phyloP scores from a whole-genome alignment of 2,329 filamentous ascomycete species.

The Hirsutella rhossiliensis region DNA sequence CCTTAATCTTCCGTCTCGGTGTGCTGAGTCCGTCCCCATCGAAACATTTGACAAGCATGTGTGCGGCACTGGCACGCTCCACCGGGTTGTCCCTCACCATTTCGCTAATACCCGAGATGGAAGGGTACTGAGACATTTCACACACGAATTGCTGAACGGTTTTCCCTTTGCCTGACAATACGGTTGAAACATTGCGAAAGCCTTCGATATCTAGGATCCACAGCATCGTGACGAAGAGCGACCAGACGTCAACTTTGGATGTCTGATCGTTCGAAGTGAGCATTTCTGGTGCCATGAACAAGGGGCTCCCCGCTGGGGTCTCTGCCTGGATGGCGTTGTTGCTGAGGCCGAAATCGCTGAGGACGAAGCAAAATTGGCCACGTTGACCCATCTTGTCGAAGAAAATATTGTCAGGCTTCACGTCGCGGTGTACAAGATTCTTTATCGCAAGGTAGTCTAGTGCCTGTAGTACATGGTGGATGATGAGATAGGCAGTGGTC shows the following conservation, averaged over 20 bases:
- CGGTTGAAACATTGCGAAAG: not conserved
- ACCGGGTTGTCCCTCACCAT: constrained; percentile 3
- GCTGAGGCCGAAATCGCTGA: constrained; percentile 4
- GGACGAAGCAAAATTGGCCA: constrained; percentile 1
- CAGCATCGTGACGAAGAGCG: not conserved
- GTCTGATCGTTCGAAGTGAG: not conserved
- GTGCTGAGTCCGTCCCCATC: not conserved
- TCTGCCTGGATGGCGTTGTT: not conserved
- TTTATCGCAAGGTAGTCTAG: constrained; percentile 7
- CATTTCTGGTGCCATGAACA: constrained; percentile 1
- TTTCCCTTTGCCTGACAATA: not conserved
- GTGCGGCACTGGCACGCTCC: constrained; percentile 5
- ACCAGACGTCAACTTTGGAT: not conserved
- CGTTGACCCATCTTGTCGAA: constrained; percentile 1
- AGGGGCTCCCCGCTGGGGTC: not conserved
- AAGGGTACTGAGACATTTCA: not conserved
- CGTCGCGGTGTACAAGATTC: constrained; percentile 10
- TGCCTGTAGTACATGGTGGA: constrained; percentile 11
- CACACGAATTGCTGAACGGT: not conserved
- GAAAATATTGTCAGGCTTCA: constrained; percentile 12
- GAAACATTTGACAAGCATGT: constrained; percentile 6
- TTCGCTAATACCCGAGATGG: not conserved
- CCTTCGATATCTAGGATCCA: not conserved
- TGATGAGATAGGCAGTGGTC: not conserved
- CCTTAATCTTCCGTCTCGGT: too few species aligned